Base-by-base conservation (phyloP, 2,329 filamentous ascomycete species). In the Karstenula rhodostoma region DNA sequence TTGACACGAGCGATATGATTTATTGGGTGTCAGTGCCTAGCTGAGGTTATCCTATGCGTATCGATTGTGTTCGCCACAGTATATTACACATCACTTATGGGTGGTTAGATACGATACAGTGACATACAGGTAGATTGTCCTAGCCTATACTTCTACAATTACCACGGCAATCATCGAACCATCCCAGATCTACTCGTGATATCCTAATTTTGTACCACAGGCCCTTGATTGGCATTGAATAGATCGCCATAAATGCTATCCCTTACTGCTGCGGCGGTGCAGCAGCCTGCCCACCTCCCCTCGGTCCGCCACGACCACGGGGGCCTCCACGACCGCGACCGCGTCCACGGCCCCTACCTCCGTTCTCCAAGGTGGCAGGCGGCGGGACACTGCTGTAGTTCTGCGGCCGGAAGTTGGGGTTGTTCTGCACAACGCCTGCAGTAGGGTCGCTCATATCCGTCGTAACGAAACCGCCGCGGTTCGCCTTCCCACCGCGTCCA, bases 371-470 rank as follows among this genome's bases (percentile, higher is more conserved):
- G 22, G 63, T 75, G 19, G 75, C 66, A 6, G 77, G 77, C 7
- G 77, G 77, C 10, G 77, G 74, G 2, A 77, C 76, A 48, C 67
- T 74, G 17, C 67, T 74, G 65, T 79, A 79, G 60, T 70, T 73
- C 54, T 85, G 83, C 4, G 85, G 84, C 29, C 80, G 79, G 77
- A 88, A 88, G 53, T 82, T 80, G 1, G 83, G 84, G 69, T 87
- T 87, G 68, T 84, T 82, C 57, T 79, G 73, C 17, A 87, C 70
- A 2, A 88, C 77, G n/a, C 84, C 85, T 29, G 82, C 82, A 7
- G 79, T 75, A 4, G 84, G 82, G 66, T 87, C 82, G 52, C 74
- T 79, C 64, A 81, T 83, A 67, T 88, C 81, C 6, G 80, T 73
- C 10, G 80, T 67, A 1, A 76, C 82, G 69, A 81, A 83, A 5